Percentiles rank a stretch among this genome's conserved stretches.
Evolutionary conservation across 805 yeast species (phyloP).

Genomic region (Kregervanrija delftensis): DNA sequence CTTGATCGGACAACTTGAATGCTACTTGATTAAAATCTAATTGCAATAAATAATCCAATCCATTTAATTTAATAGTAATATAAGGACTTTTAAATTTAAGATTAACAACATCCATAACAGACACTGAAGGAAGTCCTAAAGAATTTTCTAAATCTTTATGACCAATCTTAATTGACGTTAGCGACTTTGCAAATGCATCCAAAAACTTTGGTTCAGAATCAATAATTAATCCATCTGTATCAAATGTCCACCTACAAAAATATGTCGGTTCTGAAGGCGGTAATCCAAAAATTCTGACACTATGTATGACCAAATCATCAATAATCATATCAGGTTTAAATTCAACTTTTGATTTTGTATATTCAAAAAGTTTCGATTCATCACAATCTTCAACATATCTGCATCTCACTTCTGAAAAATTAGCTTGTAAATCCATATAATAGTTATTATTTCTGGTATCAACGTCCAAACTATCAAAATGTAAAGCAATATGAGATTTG

Average conservation of each 20-base stretch:
- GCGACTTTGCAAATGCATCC: conserved; percentile 34
- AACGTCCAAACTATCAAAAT: conserved; percentile 59
- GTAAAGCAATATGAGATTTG: conserved; percentile 51
- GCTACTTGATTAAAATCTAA: conserved; percentile 22
- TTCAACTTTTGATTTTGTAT: conserved; percentile 15
- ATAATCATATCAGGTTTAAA: conserved; percentile 41
- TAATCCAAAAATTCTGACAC: conserved; percentile 88
- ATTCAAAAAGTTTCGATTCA: conserved; percentile 18
- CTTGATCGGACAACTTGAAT: conserved; percentile 58
- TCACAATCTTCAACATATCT: conserved; percentile 19
- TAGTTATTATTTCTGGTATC: conserved; percentile 86
- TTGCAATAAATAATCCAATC: conserved; percentile 18
- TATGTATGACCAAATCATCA: conserved; percentile 62
- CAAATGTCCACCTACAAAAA: conserved; percentile 85
- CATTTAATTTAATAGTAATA: conserved; percentile 37
- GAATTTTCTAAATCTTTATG: conserved; percentile 73
- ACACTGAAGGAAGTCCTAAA: conserved; percentile 47
- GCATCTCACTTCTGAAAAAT: conserved; percentile 52
- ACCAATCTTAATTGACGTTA: conserved; percentile 50
- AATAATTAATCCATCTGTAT: conserved; percentile 50
- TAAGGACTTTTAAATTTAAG: conserved; percentile 49
- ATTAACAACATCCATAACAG: conserved; percentile 62
- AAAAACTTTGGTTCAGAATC: conserved; percentile 44
- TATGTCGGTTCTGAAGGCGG: conserved; percentile 88
- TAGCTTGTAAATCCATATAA: conserved; percentile 87